phyloP scores from a whole-genome alignment of 345 rosid genomes.

The Arabis alpina region DNA sequence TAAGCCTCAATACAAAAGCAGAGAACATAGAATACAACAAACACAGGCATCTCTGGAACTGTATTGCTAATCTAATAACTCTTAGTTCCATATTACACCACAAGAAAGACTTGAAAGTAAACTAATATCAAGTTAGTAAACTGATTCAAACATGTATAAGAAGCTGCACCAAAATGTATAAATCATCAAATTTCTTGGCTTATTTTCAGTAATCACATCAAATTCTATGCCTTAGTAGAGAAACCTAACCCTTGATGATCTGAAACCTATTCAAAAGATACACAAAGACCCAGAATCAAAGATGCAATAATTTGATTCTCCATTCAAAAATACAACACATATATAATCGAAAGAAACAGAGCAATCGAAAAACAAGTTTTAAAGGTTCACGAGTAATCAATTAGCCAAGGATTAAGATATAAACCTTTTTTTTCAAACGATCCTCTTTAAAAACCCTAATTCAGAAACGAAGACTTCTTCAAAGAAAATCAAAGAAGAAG shows the following conservation, averaged over 20 bases:
- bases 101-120: background rate
- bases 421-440: conserved; percentile 24
- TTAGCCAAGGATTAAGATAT: background rate
- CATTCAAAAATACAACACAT: conserved; percentile 6
- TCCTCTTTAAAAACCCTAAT: conserved; percentile 33
- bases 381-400: conserved; percentile 9
- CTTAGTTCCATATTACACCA: background rate
- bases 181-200: background rate
- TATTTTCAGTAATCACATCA: background rate
- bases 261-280: conserved; percentile 1
- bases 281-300: background rate
- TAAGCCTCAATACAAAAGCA: background rate
- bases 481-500: background rate
- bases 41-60: background rate
- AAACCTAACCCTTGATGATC: conserved; percentile 8
- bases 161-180: background rate
- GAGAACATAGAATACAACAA: background rate
- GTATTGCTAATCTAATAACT: background rate
- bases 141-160: background rate
- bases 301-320: background rate
- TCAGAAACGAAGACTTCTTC: conserved; percentile 11
- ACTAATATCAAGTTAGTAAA: no score
- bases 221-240: background rate
- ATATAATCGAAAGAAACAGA: conserved; percentile 6
- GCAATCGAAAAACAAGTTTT: conserved; percentile 7